Evolutionary conservation across 202 grass and related monocot species (phyloP).

Genomic region (Panicum virgatum): DNA sequence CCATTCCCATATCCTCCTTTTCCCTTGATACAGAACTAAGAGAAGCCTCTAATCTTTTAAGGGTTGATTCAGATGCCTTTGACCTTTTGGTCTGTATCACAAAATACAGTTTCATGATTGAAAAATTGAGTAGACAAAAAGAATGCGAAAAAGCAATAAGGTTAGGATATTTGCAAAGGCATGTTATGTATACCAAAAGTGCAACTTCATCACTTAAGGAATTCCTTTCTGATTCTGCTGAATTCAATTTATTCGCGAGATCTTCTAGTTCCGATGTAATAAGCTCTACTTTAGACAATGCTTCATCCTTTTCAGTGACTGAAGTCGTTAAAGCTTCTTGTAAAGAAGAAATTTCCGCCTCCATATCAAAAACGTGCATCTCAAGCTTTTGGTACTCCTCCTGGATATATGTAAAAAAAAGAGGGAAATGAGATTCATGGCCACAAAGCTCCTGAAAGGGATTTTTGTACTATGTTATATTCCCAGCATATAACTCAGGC

Average conservation of each 20-base stretch:
- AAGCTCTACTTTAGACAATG: conserved; percentile 56
- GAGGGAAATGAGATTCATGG: conserved; percentile 24
- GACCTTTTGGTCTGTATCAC: conserved; percentile 56
- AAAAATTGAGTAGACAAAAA: background rate
- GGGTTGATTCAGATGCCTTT: conserved; percentile 51
- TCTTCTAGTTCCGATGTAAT: conserved; percentile 57
- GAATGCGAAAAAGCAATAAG: background rate
- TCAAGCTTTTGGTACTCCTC: conserved; percentile 85
- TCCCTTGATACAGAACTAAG: conserved; percentile 58
- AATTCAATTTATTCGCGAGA: conserved; percentile 55
- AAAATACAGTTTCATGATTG: conserved; percentile 27
- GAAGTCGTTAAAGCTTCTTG: conserved; percentile 62
- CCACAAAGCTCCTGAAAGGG: background rate
- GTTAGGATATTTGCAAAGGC: conserved; percentile 11
- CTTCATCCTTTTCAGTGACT: conserved; percentile 75
- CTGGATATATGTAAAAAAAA: conserved; percentile 50
- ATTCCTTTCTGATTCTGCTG: conserved; percentile 53
- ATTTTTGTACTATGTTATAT: background rate
- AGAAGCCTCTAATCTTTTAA: conserved; percentile 56
- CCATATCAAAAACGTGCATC: conserved; percentile 63
- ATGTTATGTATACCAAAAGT: conserved; percentile 52
- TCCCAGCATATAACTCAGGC: background rate
- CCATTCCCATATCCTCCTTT: conserved; percentile 90
- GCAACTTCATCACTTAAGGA: conserved; percentile 59
- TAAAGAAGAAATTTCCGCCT: conserved; percentile 67